Evolutionary conservation across 164 flowering plant genomes (phyloP).

Genomic region (Chimonanthus praecox): DNA sequence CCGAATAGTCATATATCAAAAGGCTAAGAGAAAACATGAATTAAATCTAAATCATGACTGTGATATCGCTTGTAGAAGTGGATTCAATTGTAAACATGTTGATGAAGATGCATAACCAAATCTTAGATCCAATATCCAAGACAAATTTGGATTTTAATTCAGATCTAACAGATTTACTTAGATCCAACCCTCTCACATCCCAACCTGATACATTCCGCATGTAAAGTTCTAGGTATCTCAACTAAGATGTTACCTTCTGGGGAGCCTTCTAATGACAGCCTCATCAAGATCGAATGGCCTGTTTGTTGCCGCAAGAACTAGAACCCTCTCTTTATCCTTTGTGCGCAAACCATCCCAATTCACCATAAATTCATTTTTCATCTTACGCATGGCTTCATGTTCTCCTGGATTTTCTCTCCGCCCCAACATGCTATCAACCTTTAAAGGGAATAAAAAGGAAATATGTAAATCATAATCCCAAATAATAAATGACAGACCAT

Average conservation of each 20-base stretch:
- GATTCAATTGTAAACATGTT: no score
- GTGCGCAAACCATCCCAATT: constrained; percentile 96
- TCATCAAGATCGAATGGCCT: constrained; percentile 97
- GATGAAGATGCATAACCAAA: no score
- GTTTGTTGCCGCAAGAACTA: constrained; percentile 95
- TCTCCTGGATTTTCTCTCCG: constrained; percentile 91
- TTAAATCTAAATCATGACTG: no score
- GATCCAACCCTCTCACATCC: no score
- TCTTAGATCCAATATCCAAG: no score
- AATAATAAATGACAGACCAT: background rate
- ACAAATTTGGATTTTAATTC: no score
- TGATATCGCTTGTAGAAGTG: no score
- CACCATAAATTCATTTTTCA: constrained; percentile 98
- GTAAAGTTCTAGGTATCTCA: background rate
- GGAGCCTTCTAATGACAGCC: constrained; percentile 87
- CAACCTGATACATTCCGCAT: background rate
- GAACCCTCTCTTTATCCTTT: constrained; percentile 80
- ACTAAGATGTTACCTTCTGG: constrained; percentile 51
- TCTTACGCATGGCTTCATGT: constrained; percentile 96
- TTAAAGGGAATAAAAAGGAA: constrained; percentile 10
- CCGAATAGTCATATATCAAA: no score
- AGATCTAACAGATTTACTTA: no score
- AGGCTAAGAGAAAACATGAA: no score
- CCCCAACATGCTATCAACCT: constrained; percentile 98
- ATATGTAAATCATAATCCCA: background rate